phyloP scores from a whole-genome alignment of 305 asterid genomes.

The Coffea humblotiana region DNA sequence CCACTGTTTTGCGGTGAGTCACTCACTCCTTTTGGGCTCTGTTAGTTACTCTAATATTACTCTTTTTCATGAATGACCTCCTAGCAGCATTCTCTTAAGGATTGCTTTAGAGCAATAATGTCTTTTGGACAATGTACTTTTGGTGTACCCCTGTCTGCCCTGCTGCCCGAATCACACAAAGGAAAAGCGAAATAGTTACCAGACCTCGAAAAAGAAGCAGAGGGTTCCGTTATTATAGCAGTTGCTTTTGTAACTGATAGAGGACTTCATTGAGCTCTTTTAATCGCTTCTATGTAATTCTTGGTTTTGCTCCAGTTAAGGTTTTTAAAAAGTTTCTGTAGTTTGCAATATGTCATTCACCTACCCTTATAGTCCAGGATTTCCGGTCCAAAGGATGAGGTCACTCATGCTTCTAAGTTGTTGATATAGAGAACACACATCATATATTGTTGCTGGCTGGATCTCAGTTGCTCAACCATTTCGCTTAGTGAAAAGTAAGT shows the following conservation, averaged over 20 bases:
- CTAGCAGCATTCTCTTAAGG: background rate
- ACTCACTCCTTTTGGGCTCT: background rate
- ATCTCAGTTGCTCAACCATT: background rate
- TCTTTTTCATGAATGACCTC: background rate
- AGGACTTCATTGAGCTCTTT: background rate
- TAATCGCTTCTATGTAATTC: background rate
- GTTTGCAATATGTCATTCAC: background rate
- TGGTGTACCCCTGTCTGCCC: background rate
- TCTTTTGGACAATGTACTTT: background rate
- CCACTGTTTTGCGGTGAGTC: conserved; percentile 74
- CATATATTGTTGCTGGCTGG: background rate
- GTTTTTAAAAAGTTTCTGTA: background rate
- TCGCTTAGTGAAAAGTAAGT: background rate
- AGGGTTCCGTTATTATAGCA: too few relatives aligned
- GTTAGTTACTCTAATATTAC: background rate
- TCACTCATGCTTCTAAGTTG: background rate
- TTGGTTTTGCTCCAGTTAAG: background rate
- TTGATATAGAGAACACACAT: background rate
- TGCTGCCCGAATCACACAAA: too few relatives aligned
- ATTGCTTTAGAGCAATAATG: background rate
- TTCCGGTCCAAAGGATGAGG: background rate
- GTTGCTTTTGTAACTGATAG: too few relatives aligned
- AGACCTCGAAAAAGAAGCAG: too few relatives aligned
- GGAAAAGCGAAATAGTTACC: too few relatives aligned
- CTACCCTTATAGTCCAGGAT: background rate